A percentile compares a stretch with the other conserved stretches of the same genome.
These are phyloP conservation scores for Beauveria pseudobassiana DNA, from an alignment of 2,329 filamentous ascomycete species.

Conservation along the genomic window DNA sequence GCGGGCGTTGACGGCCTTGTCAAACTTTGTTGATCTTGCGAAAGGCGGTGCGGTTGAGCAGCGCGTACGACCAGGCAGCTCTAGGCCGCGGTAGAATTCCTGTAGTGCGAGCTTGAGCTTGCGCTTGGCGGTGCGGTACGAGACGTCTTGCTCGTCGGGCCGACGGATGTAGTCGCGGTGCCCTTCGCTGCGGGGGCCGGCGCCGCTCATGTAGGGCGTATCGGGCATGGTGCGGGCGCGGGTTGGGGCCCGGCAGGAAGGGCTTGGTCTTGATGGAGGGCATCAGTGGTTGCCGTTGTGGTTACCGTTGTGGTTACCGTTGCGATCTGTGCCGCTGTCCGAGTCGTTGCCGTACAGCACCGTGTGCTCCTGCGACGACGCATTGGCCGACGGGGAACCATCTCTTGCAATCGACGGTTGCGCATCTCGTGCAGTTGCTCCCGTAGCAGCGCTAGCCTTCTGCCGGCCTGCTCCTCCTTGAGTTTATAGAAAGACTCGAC, in stretches of 20 bases:
- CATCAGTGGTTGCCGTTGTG: constrained; percentile 28
- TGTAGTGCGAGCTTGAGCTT: constrained; percentile 88
- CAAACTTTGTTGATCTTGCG: constrained; percentile 98
- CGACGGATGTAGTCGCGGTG: constrained; percentile 45
- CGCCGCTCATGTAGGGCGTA: constrained; percentile 36
- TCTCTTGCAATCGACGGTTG: constrained; percentile 68
- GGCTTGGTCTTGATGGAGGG: constrained; percentile 47
- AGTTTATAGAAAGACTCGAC: constrained; percentile 82
- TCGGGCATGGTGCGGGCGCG: constrained; percentile 46
- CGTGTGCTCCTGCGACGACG: constrained; percentile 27
- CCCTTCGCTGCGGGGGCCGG: constrained; percentile 22
- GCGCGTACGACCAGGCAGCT: constrained; percentile 81
- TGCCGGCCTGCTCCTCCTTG: constrained; percentile 79
- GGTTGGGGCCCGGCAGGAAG: constrained; percentile 52
- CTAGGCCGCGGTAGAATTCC: constrained; percentile 87
- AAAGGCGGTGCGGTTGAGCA: constrained; percentile 88
- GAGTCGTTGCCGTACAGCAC: constrained; percentile 17
- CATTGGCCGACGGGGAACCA: not conserved
- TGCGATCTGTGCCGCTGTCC: constrained; percentile 17
- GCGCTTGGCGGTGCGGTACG: constrained; percentile 80
- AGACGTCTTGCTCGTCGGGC: constrained; percentile 48
- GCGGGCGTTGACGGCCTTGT: constrained; percentile 77
- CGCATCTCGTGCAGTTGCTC: constrained; percentile 92
- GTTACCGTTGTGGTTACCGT: not conserved
- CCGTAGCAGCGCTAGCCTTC: constrained; percentile 62